Conservation (phyloP, 768 basidiomycete species). For the Boletus reticulatus region DNA sequence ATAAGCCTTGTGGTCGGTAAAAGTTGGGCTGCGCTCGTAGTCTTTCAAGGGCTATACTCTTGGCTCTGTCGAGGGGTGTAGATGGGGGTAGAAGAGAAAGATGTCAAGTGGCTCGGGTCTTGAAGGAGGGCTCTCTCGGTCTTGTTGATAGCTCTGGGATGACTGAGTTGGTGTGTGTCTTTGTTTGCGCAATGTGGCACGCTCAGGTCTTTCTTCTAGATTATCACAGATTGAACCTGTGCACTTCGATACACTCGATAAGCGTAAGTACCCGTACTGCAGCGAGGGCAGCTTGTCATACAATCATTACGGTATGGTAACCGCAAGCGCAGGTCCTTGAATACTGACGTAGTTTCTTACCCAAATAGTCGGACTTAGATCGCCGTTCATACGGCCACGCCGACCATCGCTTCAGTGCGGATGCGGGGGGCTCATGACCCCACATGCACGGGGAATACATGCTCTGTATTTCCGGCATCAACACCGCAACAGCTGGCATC, state of each 20-base stretch:
- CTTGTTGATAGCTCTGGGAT: conserved; percentile 29
- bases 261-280: no score
- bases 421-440: no score
- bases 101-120: conserved; percentile 14
- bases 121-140: conserved; percentile 12
- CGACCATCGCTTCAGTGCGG: no score
- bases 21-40: neutral
- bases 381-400: no score
- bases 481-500: neutral
- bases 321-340: neutral
- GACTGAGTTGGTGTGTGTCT: conserved; percentile 30
- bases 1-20: neutral
- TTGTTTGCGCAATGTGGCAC: conserved; percentile 33
- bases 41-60: neutral
- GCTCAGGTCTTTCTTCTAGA: neutral
- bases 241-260: neutral
- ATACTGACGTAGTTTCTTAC: no score
- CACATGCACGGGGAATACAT: no score
- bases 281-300: neutral
- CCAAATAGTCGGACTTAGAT: no score
- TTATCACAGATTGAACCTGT: conserved; percentile 1
- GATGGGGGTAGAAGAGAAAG: conserved; percentile 10
- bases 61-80: neutral
- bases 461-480: no score
- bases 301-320: neutral